Conservation (phyloP, 768 basidiomycete species). For the Rhodosporidiobolus odoratus region DNA sequence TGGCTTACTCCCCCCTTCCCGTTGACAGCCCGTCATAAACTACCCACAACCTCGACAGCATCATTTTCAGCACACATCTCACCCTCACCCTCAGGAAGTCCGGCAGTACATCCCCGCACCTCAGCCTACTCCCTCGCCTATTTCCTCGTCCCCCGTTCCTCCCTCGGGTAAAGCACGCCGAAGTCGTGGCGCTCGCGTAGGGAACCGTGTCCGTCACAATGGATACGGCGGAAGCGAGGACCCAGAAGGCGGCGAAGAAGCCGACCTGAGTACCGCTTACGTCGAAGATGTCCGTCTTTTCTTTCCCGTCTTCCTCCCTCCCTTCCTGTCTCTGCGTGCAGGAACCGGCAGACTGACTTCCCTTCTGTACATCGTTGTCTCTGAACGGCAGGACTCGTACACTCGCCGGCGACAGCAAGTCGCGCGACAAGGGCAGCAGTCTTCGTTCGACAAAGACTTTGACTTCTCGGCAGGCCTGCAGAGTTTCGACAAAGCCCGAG, state of each 20-base stretch:
- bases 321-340: background rate
- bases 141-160: slow-evolving; percentile 9
- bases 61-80: too few relatives aligned
- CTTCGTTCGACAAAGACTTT: slow-evolving; percentile 36
- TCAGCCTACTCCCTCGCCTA: background rate
- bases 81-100: background rate
- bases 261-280: background rate
- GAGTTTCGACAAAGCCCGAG: slow-evolving; percentile 37
- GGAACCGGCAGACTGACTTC: too few relatives aligned
- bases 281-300: background rate
- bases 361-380: too few relatives aligned
- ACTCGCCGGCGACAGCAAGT: background rate
- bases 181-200: background rate
- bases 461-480: slow-evolving; percentile 30
- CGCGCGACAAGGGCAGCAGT: background rate
- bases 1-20: background rate
- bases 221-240: background rate
- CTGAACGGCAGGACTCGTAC: background rate
- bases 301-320: background rate
- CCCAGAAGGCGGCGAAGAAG: slow-evolving; percentile 11
- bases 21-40: too few relatives aligned
- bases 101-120: background rate
- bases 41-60: too few relatives aligned
- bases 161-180: background rate
- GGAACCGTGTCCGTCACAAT: background rate